Conservation (phyloP, 257 asterid genomes). For the Fraxinus cuspidata region DNA sequence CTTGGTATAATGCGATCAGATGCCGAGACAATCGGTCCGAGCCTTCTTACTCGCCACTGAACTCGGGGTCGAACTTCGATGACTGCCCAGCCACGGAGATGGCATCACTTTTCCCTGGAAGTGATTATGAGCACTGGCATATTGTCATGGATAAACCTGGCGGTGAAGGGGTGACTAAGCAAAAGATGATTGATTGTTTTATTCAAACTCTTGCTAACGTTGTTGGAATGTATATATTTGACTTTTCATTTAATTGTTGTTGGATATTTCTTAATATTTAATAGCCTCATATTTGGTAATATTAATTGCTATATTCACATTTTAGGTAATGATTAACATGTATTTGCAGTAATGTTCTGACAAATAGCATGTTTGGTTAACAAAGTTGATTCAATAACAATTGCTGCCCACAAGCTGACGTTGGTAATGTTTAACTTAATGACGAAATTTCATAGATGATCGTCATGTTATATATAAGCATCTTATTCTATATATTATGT, state of each 20-base stretch:
- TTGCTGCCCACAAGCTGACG: no score
- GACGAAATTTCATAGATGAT: no score
- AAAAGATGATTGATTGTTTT: conserved; percentile 92
- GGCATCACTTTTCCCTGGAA: conserved; percentile 95
- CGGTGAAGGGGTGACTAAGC: conserved; percentile 87
- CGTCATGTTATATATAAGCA: no score
- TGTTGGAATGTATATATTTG: conserved; percentile 62
- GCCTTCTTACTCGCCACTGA: conserved; percentile 74
- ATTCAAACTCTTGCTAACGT: conserved; percentile 78
- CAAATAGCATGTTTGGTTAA: background rate
- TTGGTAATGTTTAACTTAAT: no score
- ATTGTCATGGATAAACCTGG: conserved; percentile 97
- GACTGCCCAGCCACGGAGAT: conserved; percentile 93
- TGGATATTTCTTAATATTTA: background rate
- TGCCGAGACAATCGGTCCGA: conserved; percentile 79
- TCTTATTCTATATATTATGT: no score
- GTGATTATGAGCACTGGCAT: conserved; percentile 97
- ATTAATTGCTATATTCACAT: no score
- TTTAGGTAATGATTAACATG: background rate
- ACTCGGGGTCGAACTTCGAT: conserved; percentile 71
- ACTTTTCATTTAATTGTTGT: background rate
- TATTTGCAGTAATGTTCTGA: background rate
- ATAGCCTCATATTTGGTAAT: background rate
- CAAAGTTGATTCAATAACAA: no score
- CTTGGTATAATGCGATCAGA: conserved; percentile 45